Conservation (phyloP, 352 stramenopile genomes). For the Pythium scleroteichum region DNA sequence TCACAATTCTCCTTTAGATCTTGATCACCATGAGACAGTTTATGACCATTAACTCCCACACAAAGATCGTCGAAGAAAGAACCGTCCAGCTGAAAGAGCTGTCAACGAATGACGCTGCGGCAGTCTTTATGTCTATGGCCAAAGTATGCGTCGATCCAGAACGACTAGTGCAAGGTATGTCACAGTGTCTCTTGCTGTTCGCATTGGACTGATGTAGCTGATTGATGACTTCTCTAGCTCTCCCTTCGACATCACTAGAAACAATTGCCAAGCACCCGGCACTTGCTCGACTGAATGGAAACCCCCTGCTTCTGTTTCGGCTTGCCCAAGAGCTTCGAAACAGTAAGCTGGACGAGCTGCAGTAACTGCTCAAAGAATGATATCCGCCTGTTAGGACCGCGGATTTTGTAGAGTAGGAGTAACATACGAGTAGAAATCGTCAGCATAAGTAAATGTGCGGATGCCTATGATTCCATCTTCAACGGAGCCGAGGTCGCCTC, state of each 20-base stretch:
- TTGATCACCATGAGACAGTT: slow-evolving; percentile 24
- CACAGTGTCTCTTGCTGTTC: too few relatives aligned
- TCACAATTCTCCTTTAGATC: slow-evolving; percentile 16
- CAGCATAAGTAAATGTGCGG: slow-evolving; percentile 1
- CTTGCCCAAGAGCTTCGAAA: slow-evolving; percentile 23
- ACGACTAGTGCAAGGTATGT: slow-evolving; percentile 44
- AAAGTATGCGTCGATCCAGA: slow-evolving; percentile 36
- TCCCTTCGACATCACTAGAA: slow-evolving; percentile 22
- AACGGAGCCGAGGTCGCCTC: not conserved
- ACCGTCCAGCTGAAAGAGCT: slow-evolving; percentile 36
- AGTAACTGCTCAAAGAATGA: not conserved
- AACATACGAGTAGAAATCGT: not conserved
- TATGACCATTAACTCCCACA: slow-evolving; percentile 19
- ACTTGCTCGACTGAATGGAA: slow-evolving; percentile 34
- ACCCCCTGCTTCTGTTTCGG: slow-evolving; percentile 31
- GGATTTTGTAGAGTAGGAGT: slow-evolving; percentile 5
- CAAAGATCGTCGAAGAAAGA: slow-evolving; percentile 26
- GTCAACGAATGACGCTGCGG: slow-evolving; percentile 40
- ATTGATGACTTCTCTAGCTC: slow-evolving; percentile 10
- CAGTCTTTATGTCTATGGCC: slow-evolving; percentile 50
- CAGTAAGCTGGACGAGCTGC: slow-evolving; percentile 16
- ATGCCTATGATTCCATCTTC: slow-evolving; percentile 25
- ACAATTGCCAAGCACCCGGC: slow-evolving; percentile 32
- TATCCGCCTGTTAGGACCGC: not conserved
- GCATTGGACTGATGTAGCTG: too few relatives aligned